Evolutionary conservation across 768 basidiomycete species (phyloP), one percentile per base, ranked within the genome.

Genomic region (Mycena venus): DNA sequence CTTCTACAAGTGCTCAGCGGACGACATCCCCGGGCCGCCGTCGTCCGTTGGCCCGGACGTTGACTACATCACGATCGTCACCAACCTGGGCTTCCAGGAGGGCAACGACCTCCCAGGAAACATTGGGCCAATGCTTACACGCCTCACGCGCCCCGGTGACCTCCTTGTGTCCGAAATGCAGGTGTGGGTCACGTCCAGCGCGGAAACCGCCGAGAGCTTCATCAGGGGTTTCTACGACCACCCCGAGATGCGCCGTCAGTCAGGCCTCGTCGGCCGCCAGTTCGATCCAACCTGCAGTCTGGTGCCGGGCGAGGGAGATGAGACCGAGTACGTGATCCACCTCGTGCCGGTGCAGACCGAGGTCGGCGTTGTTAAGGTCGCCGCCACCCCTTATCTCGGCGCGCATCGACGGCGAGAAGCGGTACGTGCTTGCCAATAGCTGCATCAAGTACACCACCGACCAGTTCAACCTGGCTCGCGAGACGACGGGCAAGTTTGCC

Each of bases 11-110:
- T n/a, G n/a, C n/a, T n/a, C n/a, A n/a, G n/a, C n/a, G n/a, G n/a
- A n/a, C n/a, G n/a, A n/a, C n/a, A n/a, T n/a, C n/a, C n/a, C n/a
- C n/a, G n/a, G n/a, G n/a, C n/a, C n/a, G n/a, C 59, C 59, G n/a
- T 60, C 36, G 36, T 4, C 32, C 17, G 10, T 36, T 12, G 32
- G 9, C 36, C 21, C 34, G 36, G 59, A 60, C 36, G 59, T 38
- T 27, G 36, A 21, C 59, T 60, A 60, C 23, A 10, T 38, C 34
- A 60, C 59, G 34, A n/a, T 60, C n/a, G 36, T 60, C 32, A 60
- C 59, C 59, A 60, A 60, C 59, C 59, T 60, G 59, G 59, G 59
- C 21, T 60, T 60, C n/a, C 59, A 60, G 55, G 55, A 58, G 55
- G 55, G 55, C 19, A 58, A 58, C 55, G 55, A 58, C 21, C 31